Evolutionary conservation across 768 basidiomycete genomes (phyloP), one percentile per base, ranked within the genome.

Genomic region (Naganishia friedmannii): DNA sequence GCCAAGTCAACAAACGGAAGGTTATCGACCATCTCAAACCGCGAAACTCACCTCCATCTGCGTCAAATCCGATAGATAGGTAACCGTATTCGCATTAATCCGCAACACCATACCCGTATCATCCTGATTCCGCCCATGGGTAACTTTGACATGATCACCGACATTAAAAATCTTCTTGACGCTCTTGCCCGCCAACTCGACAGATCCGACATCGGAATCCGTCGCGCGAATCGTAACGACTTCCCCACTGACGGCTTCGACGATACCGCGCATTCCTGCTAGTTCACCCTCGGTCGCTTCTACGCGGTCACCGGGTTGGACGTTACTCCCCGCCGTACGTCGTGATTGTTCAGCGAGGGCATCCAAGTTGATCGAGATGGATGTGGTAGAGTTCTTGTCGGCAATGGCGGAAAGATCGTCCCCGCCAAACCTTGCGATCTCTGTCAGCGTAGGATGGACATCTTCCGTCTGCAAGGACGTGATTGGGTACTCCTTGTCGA

Each of bases 231-330:
- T 87, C 1, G 89, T 88, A 39, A 98, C 91, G 13, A 93, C 86
- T 70, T 98, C 93, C 73, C 89, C 87, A 34, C 86, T 85, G 73
- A 98, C 91, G 67, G 92, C 89, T 71, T 94, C 92, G 31, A 99
- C 92, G 13, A 90, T 86, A 81, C 96, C 96, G 72, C 92, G 88
- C 10, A 96, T 86, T 71, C 96, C 96, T 8, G 90, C 85, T 78
- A 97, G 93, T 81, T 97, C 93, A 53, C 96, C 96, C 79, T 97
- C 93, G 75, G 93, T 93, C 17, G 98, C 92, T 79, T 99, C 96
- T 55, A 99, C 88, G 74, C 93, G 91, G 82, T 99, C 96, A 57
- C 96, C 96, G 0, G 96, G 96, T 78, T 96, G 93, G n/a, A 99
- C 84, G 8, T 93, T 92, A 13, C 90, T 87, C 39, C 93, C 90